These are phyloP conservation scores for Noccaea caerulescens DNA, from an alignment of 345 rosid species.

Conservation along the genomic window DNA sequence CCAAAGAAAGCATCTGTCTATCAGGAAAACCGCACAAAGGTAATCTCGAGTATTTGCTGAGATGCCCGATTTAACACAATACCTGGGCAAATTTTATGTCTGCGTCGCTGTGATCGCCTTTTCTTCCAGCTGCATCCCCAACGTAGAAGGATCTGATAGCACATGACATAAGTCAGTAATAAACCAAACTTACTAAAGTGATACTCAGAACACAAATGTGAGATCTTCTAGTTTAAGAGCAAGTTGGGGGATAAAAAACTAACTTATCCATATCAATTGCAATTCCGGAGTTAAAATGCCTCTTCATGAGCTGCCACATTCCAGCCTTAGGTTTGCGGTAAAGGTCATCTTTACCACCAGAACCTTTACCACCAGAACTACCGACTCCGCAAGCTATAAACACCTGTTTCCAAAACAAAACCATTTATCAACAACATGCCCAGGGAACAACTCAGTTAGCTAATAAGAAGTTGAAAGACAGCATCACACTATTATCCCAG, in stretches of 20 bases:
- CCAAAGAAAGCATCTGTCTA: constrained; percentile 10
- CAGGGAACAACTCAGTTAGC: not conserved
- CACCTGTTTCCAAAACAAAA: constrained; percentile 55
- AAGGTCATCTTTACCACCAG: constrained; percentile 66
- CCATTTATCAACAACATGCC: constrained; percentile 20
- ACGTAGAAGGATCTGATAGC: constrained; percentile 82
- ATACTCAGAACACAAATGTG: not conserved
- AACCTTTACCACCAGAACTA: constrained; percentile 53
- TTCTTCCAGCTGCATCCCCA: constrained; percentile 97
- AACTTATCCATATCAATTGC: constrained; percentile 78
- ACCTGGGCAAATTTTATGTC: constrained; percentile 91
- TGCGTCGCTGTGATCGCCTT: constrained; percentile 80
- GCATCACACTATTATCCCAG: too few species aligned
- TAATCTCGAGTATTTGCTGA: not conserved
- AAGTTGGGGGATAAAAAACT: constrained; percentile 33
- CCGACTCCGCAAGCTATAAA: constrained; percentile 81
- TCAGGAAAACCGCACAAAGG: constrained; percentile 14
- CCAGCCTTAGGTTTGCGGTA: constrained; percentile 89
- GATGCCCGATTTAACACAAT: constrained; percentile 9
- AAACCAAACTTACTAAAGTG: constrained; percentile 9
- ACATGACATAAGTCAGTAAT: not conserved
- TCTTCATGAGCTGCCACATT: constrained; percentile 91
- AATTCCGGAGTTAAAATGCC: constrained; percentile 83
- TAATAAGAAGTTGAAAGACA: constrained; percentile 18
- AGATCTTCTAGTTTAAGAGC: constrained; percentile 22